These are phyloP conservation scores for Cercospora sp. DNA, from an alignment of 2,329 filamentous ascomycete species.

Conservation along the genomic window DNA sequence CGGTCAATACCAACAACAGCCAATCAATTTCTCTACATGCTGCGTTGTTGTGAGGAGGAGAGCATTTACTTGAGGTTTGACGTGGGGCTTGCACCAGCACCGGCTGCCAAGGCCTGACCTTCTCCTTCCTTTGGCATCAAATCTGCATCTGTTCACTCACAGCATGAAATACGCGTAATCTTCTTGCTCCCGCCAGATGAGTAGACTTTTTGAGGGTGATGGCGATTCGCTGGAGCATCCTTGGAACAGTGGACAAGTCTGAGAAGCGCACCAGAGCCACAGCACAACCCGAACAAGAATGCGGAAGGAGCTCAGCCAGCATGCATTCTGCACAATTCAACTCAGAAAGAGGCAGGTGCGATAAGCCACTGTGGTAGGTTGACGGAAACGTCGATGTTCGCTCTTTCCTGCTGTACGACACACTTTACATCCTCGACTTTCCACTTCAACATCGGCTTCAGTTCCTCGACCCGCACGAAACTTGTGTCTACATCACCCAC, in stretches of 20 bases:
- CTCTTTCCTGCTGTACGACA: background rate
- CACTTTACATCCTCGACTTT: background rate
- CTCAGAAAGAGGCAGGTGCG: too few relatives aligned
- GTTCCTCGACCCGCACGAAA: background rate
- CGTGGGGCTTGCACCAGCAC: background rate
- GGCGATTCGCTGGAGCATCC: background rate
- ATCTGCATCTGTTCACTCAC: background rate
- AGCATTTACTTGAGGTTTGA: conserved; percentile 9
- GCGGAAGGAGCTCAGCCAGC: background rate
- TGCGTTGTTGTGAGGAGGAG: background rate
- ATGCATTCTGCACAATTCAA: background rate
- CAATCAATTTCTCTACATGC: conserved; percentile 9
- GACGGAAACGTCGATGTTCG: background rate
- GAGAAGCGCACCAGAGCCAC: background rate
- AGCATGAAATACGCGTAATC: background rate
- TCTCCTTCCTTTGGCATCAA: background rate
- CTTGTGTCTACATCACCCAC: background rate
- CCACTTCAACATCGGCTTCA: background rate
- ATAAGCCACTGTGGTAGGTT: too few relatives aligned
- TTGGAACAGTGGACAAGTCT: background rate
- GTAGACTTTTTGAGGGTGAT: background rate
- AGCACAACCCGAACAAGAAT: background rate
- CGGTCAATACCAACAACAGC: too few relatives aligned
- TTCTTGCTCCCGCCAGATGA: too few relatives aligned
- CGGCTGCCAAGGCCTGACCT: background rate